phyloP scores from a whole-genome alignment of 2,329 filamentous ascomycete genomes.

The Pseudogymnoascus sp. region DNA sequence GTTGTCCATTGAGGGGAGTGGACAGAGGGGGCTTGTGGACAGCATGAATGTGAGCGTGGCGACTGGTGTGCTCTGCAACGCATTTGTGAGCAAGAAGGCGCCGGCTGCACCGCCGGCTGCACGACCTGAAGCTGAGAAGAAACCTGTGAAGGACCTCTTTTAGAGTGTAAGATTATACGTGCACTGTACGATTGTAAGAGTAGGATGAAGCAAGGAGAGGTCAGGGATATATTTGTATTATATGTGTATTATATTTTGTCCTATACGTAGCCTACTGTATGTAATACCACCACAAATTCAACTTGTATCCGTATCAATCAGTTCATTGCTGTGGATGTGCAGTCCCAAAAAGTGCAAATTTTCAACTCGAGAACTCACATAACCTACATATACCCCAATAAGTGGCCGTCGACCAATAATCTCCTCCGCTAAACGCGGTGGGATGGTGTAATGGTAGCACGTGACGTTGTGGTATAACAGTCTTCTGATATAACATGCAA shows the following conservation, averaged over 20 bases:
- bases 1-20: constrained; percentile 51
- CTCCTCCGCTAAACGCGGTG: constrained; percentile 8
- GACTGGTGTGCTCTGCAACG: constrained; percentile 63
- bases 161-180: not conserved
- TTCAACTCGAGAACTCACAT: not conserved
- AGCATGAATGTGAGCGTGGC: constrained; percentile 93
- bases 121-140: not conserved
- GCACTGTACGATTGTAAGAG: not conserved
- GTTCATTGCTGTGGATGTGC: not conserved
- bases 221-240: not conserved
- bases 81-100: constrained; percentile 45
- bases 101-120: not conserved
- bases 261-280: not conserved
- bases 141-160: not conserved
- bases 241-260: not conserved
- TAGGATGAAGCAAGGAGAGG: not conserved
- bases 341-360: not conserved
- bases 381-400: constrained; percentile 2
- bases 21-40: constrained; percentile 55
- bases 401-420: constrained; percentile 4
- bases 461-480: constrained; percentile 9
- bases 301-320: not conserved
- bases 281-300: not conserved
- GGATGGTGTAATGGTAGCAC: constrained; percentile 11
- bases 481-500: constrained; percentile 3